Percentiles rank a stretch among this genome's conserved stretches.
phyloP scores from a whole-genome alignment of 306 rosid genomes.

The Bauhinia variegata region DNA sequence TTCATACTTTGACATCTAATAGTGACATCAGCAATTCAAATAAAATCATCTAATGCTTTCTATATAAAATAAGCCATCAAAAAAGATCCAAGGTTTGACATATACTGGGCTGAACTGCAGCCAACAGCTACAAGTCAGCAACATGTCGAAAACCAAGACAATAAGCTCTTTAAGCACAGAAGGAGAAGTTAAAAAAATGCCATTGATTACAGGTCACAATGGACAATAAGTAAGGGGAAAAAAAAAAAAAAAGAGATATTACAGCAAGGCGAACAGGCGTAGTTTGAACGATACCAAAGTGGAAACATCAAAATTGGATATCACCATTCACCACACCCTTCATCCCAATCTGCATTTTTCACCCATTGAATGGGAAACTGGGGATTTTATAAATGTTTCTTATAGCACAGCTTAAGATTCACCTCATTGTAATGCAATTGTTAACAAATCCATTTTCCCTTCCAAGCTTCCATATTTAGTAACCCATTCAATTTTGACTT shows the following conservation, averaged over 20 bases:
- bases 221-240: constrained; percentile 1
- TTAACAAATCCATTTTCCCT: constrained; percentile 2
- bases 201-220: too few relatives aligned
- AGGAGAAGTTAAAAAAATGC: too few relatives aligned
- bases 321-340: background rate
- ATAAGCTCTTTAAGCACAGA: background rate
- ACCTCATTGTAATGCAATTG: background rate
- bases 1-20: constrained; percentile 19
- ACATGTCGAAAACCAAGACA: background rate
- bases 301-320: background rate
- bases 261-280: background rate
- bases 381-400: background rate
- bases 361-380: background rate
- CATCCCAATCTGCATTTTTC: background rate
- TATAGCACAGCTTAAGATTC: background rate
- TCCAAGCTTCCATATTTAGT: constrained; percentile 15
- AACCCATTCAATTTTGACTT: constrained; percentile 3
- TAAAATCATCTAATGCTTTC: constrained; percentile 13
- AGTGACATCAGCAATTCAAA: constrained; percentile 13
- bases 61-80: constrained; percentile 8
- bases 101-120: constrained; percentile 25
- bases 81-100: constrained; percentile 6
- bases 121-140: constrained; percentile 32
- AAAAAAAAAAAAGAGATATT: constrained; percentile 6
- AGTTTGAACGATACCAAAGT: constrained; percentile 6